Conservation (phyloP, 1,139 yeast species). For the Yamadazyma siamensis region DNA sequence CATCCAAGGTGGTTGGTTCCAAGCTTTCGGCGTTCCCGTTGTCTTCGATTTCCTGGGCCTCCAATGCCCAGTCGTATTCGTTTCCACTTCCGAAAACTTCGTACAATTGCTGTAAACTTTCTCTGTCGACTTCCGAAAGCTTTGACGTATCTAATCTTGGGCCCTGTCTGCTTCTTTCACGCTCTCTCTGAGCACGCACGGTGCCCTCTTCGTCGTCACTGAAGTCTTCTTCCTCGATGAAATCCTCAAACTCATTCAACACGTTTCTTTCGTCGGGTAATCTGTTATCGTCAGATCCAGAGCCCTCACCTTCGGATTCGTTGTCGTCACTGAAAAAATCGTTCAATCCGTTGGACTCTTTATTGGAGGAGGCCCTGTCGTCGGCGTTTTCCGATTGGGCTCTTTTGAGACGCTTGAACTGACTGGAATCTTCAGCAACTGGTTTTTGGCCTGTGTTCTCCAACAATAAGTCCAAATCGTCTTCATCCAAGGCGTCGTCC, state of each 20-base stretch:
- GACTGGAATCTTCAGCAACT: constrained; percentile 27
- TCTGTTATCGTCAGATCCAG: constrained; percentile 49
- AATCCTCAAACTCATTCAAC: constrained; percentile 89
- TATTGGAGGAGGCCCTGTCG: constrained; percentile 14
- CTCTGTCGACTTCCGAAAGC: constrained; percentile 81
- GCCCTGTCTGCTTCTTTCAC: constrained; percentile 37
- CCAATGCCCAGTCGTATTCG: constrained; percentile 97
- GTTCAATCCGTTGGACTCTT: constrained; percentile 39
- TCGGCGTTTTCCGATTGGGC: constrained; percentile 41
- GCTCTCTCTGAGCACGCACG: constrained; percentile 34
- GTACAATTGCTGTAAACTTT: constrained; percentile 85
- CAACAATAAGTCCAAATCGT: constrained; percentile 85
- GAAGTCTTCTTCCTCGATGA: constrained; percentile 94
- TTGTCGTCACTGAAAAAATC: constrained; percentile 84
- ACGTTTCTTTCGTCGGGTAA: constrained; percentile 39
- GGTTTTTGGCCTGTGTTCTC: constrained; percentile 80
- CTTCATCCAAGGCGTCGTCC: constrained; percentile 84
- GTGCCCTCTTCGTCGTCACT: constrained; percentile 69
- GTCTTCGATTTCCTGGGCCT: constrained; percentile 74
- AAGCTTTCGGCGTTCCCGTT: constrained; percentile 52
- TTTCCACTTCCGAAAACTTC: constrained; percentile 98
- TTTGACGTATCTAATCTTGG: constrained; percentile 53
- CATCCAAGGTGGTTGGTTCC: constrained; percentile 67
- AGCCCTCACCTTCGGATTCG: constrained; percentile 53
- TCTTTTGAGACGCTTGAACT: constrained; percentile 81